Base-by-base conservation (phyloP, 176 grass and related monocot species). In the Bonia amplexicaulis region DNA sequence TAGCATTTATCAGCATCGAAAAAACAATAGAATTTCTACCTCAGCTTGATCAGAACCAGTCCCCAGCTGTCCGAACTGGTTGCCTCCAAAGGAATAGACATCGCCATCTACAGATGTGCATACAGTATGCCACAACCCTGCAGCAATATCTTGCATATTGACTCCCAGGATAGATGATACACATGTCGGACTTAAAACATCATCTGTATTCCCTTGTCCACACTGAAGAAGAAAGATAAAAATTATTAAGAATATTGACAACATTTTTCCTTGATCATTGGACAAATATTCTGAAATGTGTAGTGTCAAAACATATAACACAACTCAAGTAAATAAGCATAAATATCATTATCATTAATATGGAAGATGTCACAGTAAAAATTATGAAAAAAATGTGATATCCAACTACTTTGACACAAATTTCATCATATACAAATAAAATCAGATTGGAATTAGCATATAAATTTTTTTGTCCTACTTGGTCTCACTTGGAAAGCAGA, bases 11-110 rank as follows among this genome's bases (percentile, higher is more conserved):
- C 82, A 71, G 23, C 58, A 82, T 76, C 0, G 1, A 46, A 20
- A 59, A 53, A 54, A 11, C 20, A 27, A 73, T 5, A 29, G 6
- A 81, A 37, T 37, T 23, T 62, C 25, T 83, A 99, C 97, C 93
- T 99, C 97, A 76, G 93, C 92, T 87, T 99, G 97, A 87, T 99
- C 93, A 92, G 93, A 99, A 82, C 97, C 92, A 76, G 89, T 88
- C 29, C 97, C 97, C 25, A 99, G 93, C 89, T 99, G 97, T 13
- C 97, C 97, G 48, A 99, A 99, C 71, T 99, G 97, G 73, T 99
- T 99, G 35, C 97, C 93, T 72, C 97, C 97, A 39, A 99, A 99
- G 20, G 97, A 92, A 87, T 96, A 99, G 22, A 99, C 90, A 94
- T 84, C 88, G 0, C 97, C 97, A 92, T 96, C 93, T 46, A 88